Evolutionary conservation across 768 basidiomycete genomes (phyloP), one percentile per base, ranked within the genome.

Genomic region (Kwoniella sp.): DNA sequence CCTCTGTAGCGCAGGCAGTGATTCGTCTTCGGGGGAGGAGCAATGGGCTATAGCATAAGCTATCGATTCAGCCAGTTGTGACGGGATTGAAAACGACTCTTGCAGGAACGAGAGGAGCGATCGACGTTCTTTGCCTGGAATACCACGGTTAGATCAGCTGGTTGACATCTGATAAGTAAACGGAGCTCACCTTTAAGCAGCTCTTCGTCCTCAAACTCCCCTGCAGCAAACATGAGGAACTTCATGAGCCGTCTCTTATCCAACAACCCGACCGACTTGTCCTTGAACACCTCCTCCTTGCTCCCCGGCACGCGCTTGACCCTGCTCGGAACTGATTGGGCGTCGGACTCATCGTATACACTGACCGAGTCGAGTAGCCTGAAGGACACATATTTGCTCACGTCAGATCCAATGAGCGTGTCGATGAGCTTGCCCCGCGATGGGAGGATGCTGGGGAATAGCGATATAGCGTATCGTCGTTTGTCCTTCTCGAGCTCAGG

Each of bases 261-360:
- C 27, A 91, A 70, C 10, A 96, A 78, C 6, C 79, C 79, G 7
- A 96, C 80, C 8, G 78, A 79, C 65, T 83, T 83, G 75, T 82
- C 84, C 77, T 87, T 90, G 80, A 98, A 96, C 3, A 98, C 81
- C 53, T 88, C 87, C 72, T 91, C 91, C 71, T 95, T 96, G 76
- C 83, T 88, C 27, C 84, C 84, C 1, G 93, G 93, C 0, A 96
- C 92, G 43, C 74, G 79, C 62, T 81, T 81, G 46, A 60, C 38
- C n/a, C 25, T 48, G 0, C 29, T 38, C 17, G 23, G 32, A 19
- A 10, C 40, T 11, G 33, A 40, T 5, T 40, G 12, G 11, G 25
- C 46, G 4, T 1, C 79, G 76, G 19, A 31, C 3, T 26, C 15
- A 87, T 78, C 20, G 80, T 81, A 56, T 85, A 70, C 37, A 14